Conservation (phyloP, 202 grass and related monocot genomes). For the Carex sylvatica region DNA sequence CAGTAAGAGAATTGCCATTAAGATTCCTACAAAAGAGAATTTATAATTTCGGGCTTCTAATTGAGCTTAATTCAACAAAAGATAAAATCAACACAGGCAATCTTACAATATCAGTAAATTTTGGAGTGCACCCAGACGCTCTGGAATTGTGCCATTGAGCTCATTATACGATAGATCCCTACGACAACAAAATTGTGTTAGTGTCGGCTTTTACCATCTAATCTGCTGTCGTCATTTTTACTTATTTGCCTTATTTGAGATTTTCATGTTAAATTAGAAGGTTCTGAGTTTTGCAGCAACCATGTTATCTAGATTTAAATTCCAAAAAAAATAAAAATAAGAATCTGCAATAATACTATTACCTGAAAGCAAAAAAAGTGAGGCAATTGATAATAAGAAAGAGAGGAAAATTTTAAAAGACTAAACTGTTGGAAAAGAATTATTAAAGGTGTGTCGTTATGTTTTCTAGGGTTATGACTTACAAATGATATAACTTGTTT, state of each 20-base stretch:
- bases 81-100: slow-evolving; percentile 13
- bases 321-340: background rate
- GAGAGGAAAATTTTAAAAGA: background rate
- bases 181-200: slow-evolving; percentile 7
- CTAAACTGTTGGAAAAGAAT: background rate
- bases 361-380: background rate
- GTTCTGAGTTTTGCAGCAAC: background rate
- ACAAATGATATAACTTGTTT: background rate
- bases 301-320: background rate
- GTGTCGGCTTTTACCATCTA: background rate
- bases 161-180: slow-evolving; percentile 92
- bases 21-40: slow-evolving; percentile 60
- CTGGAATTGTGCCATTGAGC: slow-evolving; percentile 91
- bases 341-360: background rate
- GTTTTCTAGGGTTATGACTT: background rate
- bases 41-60: background rate
- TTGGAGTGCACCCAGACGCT: slow-evolving; percentile 66
- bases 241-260: background rate
- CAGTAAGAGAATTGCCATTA: slow-evolving; percentile 86
- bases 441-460: background rate
- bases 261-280: background rate
- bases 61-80: slow-evolving; percentile 14
- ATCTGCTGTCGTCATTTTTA: background rate
- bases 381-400: background rate
- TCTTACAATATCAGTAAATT: slow-evolving; percentile 72